Base-by-base conservation (phyloP, 2,329 filamentous ascomycete genomes). In the Diaporthe capsici region DNA sequence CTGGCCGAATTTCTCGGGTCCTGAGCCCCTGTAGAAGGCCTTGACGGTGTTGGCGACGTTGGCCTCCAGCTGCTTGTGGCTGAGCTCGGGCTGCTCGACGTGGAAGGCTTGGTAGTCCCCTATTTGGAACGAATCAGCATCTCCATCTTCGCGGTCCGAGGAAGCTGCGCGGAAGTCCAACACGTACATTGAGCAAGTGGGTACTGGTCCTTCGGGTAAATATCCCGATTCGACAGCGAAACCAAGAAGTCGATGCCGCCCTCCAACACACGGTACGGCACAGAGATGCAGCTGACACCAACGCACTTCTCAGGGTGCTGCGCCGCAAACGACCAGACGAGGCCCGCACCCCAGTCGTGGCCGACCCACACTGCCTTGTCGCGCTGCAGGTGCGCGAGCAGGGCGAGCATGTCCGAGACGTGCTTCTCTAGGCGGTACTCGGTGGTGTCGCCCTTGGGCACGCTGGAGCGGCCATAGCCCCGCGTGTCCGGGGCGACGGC, bases 311-410 rank as follows among this genome's bases (percentile, higher is more conserved):
- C 77, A 0, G 82, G 82, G 53, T 80, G 80, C 51, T 81, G 80
- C 25, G 80, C 79, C 44, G 81, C 82, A 39, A 83, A 63, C 12
- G 79, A 78, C 53, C 78, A 82, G 9, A 80, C 76, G 1, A 79
- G 76, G 2, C 78, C 80, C 17, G 81, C 77, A 63, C 82, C 82
- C 86, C 86, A 87, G 77, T 88, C 86, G 75, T 88, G 87, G 17
- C 82, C 86, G 47, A 88, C 80, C 86, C 88, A 89, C n/a, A 89
- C 79, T 2, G 86, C 87, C 10, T 82, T 82, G 0, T 80, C 75
- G 28, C 86, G 79, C 25, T 73, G 71, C 0, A 83, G 76, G 34
- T 81, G 78, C 28, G 78, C 79, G 0, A 86, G 80, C 0, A 86
- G 78, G 17, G 84, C 81, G 1, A 82, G 61, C 68, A 85, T 63